A percentile compares a stretch with the other conserved stretches of the same genome.
These are phyloP conservation scores for Xanthoceras sorbifolium DNA, from an alignment of 345 rosid genomes.

Conservation along the genomic window DNA sequence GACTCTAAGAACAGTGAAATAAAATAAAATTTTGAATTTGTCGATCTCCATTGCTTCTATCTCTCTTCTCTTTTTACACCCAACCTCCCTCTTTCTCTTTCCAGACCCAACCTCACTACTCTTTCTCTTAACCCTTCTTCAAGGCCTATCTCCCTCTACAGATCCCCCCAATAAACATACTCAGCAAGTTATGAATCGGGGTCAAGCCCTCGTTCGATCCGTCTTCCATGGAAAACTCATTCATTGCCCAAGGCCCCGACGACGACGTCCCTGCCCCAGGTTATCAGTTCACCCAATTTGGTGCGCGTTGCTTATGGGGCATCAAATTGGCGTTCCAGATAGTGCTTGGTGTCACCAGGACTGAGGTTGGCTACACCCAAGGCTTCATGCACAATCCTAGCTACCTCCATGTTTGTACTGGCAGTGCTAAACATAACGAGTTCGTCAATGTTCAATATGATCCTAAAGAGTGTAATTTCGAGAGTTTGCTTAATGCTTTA, in stretches of 20 bases:
- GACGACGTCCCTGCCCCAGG: constrained; percentile 74
- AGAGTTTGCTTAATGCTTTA: constrained; percentile 70
- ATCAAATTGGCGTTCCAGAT: constrained; percentile 89
- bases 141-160: constrained; percentile 28
- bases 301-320: constrained; percentile 99
- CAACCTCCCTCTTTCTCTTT: constrained; percentile 16
- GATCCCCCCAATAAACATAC: constrained; percentile 75
- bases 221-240: constrained; percentile 52
- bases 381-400: constrained; percentile 64
- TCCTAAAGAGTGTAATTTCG: constrained; percentile 70
- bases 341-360: constrained; percentile 69
- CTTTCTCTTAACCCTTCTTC: constrained; percentile 18
- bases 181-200: constrained; percentile 83
- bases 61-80: constrained; percentile 20
- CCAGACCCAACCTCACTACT: constrained; percentile 16
- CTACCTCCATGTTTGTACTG: constrained; percentile 81
- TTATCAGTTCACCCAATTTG: constrained; percentile 77
- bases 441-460: constrained; percentile 89
- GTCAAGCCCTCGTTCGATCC: constrained; percentile 44
- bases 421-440: constrained; percentile 67
- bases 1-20: too few species aligned
- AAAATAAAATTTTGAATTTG: too few species aligned
- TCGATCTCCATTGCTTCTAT: too few species aligned
- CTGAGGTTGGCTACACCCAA: constrained; percentile 86
- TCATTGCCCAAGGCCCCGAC: constrained; percentile 74